A percentile compares a stretch with the other conserved stretches of the same genome.
phyloP scores from a whole-genome alignment of 768 basidiomycete genomes.

The Rhodotorula babjevae region DNA sequence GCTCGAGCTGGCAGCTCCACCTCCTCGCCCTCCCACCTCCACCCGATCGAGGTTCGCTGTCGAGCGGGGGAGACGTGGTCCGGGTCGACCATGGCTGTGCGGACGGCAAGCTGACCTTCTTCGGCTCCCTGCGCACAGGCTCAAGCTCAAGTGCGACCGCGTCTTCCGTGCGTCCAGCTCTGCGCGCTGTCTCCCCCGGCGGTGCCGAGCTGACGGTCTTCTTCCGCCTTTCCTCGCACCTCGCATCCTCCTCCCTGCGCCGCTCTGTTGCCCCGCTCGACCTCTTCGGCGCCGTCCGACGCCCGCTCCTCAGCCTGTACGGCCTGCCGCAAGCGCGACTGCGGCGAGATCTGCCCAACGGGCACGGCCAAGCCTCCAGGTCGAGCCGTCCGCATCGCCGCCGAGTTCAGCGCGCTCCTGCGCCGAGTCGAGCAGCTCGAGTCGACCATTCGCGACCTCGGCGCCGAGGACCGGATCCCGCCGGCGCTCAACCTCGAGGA shows the following conservation, averaged over 20 bases:
- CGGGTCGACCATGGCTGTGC: no score
- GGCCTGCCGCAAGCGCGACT: constrained; percentile 11
- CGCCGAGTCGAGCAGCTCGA: constrained; percentile 20
- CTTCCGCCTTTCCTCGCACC: not conserved
- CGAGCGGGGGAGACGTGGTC: not conserved
- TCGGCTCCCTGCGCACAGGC: not conserved
- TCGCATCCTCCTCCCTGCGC: no score
- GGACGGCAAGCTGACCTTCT: not conserved
- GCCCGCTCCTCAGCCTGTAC: not conserved
- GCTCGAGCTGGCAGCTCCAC: not conserved
- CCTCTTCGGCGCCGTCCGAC: not conserved
- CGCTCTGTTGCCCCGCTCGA: not conserved
- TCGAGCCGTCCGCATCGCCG: constrained; percentile 19
- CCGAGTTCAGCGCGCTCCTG: constrained; percentile 19
- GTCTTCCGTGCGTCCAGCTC: not conserved
- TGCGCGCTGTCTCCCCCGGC: no score
- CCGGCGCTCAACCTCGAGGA: constrained; percentile 14
- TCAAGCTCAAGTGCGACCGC: constrained; percentile 33
- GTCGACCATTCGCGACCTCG: constrained; percentile 11
- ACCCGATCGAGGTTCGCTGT: no score
- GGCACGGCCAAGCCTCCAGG: constrained; percentile 22
- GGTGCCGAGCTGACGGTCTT: no score
- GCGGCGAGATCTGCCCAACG: constrained; percentile 20
- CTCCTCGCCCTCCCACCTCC: not conserved
- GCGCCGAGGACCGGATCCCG: constrained; percentile 5